Base-by-base conservation (phyloP, 805 yeast species). In the Tetrapisispora arboricola region DNA sequence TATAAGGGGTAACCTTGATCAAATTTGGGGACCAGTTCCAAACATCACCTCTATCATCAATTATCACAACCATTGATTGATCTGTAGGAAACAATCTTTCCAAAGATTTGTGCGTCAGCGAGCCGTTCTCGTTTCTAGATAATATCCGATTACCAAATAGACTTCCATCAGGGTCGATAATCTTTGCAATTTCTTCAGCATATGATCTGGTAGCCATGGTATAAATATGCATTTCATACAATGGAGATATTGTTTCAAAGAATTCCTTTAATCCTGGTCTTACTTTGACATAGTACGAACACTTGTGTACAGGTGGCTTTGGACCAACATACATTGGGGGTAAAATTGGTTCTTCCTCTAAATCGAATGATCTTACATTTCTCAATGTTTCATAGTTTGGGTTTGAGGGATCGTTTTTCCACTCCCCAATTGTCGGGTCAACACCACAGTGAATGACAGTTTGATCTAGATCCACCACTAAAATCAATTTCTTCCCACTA, bases 151-250 rank as follows among this genome's bases (percentile, higher is more conserved):
- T 96, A 6, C 94, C 96, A 64, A 92, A 92, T 52, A 76, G 81
- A 42, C 70, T 68, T 1, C 94, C 95, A 15, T 73, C 76, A 0
- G 98, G 98, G 57, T 92, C 98, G 36, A 92, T 86, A 27, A 92
- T 80, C 43, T 78, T 76, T 25, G 97, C 94, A 47, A 92, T 84
- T 20, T 86, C 83, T 37, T 77, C 70, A 0, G 98, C 98, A 61
- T 92, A 92, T 22, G 90, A 80, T 49, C 95, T 69, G 4, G 98
- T 92, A 8, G 97, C 98, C 98, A 92, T 92, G 4, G 98, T 92
- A 60, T 92, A 92, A 30, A 92, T 84, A 57, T 92, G 98, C 69
- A 92, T 66, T 63, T 92, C 97, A 58, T 82, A 92, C 35, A 73
- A 64, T 36, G 78, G 62, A 6, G 80, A 66, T 38, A 85, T 73